Base-by-base conservation (phyloP, 768 basidiomycete species). In the Collybiopsis confluens region DNA sequence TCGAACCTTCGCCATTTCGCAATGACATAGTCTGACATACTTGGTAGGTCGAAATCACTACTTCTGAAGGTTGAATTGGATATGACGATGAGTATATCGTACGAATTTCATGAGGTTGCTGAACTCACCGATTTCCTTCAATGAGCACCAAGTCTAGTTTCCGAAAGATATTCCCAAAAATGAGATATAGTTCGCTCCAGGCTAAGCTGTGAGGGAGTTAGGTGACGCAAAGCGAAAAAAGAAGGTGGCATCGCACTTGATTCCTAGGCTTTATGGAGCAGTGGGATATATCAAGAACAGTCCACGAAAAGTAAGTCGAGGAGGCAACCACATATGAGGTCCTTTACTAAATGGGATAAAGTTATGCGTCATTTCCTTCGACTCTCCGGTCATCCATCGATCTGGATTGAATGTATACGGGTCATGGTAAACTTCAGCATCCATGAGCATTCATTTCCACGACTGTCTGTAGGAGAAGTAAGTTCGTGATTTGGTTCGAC, bases 361-460 rank as follows among this genome's bases (percentile, higher is more conserved):
- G 56, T 72, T 69, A 10, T 63, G 61, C 24, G 73, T 71, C 13
- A 76, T 63, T 6, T 62, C 57, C 43, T 58, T 61, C 11, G 66
- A 63, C 42, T 66, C 58, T 1, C 64, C 58, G 4, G 66, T 58
- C 8, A 75, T 62, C 76, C 76, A 79, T 27, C 77, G 64, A 43
- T 75, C 74, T 1, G 76, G 75, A 6, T 54, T 58, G 55, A 78
- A 78, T 10, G 40, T 57, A 15, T 67, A 58, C 4, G 77, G 73
- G 7, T 72, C 59, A n/a, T 65, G 67, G 56, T 73, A 79, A 21
- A 77, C 33, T n/a, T 54, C 57, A 2, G 63, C 52, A 53, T 74
- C 68, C 18, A 68, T 61, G 69, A 8, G 68, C 64, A 4, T 72
- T 70, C 67, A 73, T 73, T 11, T 70, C 68, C 2, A 77, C 72